Percentiles rank a stretch among this genome's conserved stretches.
Conservation (phyloP, 345 rosid species). For the Populus pruinosa region DNA sequence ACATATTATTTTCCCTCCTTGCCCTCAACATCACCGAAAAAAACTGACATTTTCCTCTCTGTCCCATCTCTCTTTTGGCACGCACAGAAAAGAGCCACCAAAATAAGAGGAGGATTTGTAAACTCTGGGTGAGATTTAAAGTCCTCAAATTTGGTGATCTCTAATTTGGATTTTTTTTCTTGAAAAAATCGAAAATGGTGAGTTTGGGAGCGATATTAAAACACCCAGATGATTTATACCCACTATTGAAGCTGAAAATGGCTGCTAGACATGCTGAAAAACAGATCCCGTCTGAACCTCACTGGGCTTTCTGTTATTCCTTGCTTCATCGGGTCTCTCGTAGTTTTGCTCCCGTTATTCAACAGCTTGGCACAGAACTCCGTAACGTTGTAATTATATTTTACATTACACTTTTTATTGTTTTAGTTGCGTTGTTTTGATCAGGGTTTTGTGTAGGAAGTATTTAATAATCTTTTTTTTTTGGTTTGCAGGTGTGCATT, state of each 20-base stretch:
- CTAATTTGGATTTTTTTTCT: not conserved
- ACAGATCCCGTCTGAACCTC: constrained; percentile 89
- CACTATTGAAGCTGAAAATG: constrained; percentile 76
- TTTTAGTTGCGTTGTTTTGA: not conserved
- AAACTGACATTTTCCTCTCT: too few species aligned
- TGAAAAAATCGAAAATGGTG: constrained; percentile 44
- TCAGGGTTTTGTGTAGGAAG: not conserved
- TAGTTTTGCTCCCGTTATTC: constrained; percentile 84
- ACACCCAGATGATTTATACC: constrained; percentile 83
- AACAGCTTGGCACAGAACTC: constrained; percentile 75
- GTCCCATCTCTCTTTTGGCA: too few species aligned
- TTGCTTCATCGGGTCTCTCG: constrained; percentile 95
- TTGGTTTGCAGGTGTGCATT: constrained; percentile 69
- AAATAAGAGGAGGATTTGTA: not conserved
- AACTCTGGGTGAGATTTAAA: not conserved
- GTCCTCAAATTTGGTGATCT: not conserved
- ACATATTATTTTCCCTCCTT: too few species aligned
- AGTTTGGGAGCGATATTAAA: constrained; percentile 60
- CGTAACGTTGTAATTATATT: constrained; percentile 68
- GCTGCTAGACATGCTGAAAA: constrained; percentile 71
- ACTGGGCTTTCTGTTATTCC: constrained; percentile 87
- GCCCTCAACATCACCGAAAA: too few species aligned
- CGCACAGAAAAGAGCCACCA: too few species aligned
- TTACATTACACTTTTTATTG: not conserved
- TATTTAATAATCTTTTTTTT: not conserved